Evolutionary conservation across 768 basidiomycete genomes (phyloP).

Genomic region (Aureoboletus auriporus): DNA sequence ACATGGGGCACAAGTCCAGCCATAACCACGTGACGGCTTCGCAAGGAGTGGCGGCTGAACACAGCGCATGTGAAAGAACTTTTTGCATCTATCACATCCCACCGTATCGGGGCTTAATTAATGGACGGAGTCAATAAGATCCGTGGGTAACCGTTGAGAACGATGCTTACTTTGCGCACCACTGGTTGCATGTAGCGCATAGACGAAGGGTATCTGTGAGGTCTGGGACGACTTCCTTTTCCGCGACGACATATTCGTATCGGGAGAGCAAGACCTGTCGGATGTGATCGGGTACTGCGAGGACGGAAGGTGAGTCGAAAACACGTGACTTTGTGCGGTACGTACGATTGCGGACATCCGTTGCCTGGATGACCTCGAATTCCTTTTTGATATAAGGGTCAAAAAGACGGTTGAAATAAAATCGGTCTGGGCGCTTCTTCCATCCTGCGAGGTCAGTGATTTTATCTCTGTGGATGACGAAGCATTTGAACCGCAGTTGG

Average conservation of each 20-base stretch:
- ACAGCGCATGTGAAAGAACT: conserved; percentile 92
- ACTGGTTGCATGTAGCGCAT: conserved; percentile 81
- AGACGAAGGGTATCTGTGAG: conserved; percentile 82
- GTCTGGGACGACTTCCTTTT: conserved; percentile 90
- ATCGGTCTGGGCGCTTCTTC: conserved; percentile 92
- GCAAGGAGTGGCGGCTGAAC: conserved; percentile 86
- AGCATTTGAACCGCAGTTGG: conserved; percentile 89
- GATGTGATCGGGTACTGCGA: conserved; percentile 78
- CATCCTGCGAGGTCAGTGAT: conserved; percentile 89
- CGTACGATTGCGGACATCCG: conserved; percentile 86
- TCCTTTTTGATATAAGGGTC: conserved; percentile 98
- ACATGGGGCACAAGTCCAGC: conserved; percentile 96
- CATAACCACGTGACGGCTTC: conserved; percentile 94
- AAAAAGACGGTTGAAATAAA: conserved; percentile 94
- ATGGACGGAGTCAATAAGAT: conserved; percentile 22
- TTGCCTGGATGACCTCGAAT: conserved; percentile 89
- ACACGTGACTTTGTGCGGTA: conserved; percentile 20
- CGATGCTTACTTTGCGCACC: conserved; percentile 78
- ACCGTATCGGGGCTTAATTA: conserved; percentile 71
- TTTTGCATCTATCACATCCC: conserved; percentile 88
- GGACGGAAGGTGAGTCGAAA: conserved; percentile 10
- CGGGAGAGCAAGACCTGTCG: conserved; percentile 69
- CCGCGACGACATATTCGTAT: conserved; percentile 94
- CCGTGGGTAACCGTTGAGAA: conserved; percentile 9
- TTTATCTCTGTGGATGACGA: conserved; percentile 93